These are phyloP conservation scores for Fusarium verticillioides DNA, from an alignment of 2,329 filamentous ascomycete genomes.

Conservation along the genomic window DNA sequence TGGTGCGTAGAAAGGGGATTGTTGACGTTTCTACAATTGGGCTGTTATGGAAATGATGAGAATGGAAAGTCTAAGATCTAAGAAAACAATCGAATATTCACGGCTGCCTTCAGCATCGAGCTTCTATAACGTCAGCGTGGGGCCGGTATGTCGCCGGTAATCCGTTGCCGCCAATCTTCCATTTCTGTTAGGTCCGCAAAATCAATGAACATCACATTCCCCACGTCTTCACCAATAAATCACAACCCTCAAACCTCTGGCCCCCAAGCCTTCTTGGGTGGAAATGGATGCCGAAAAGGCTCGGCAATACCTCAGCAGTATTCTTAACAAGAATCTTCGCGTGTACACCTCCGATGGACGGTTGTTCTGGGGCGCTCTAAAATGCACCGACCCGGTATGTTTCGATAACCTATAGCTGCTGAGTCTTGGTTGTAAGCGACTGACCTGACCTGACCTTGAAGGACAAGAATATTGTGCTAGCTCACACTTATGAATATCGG, in stretches of 20 bases:
- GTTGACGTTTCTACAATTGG: not conserved
- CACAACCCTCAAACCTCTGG: not conserved
- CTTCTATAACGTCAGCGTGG: slow-evolving; percentile 43
- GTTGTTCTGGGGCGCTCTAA: slow-evolving; percentile 90
- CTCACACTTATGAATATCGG: slow-evolving; percentile 89
- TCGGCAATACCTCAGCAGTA: slow-evolving; percentile 67
- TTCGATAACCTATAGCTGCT: slow-evolving; percentile 12
- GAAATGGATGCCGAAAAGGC: slow-evolving; percentile 64
- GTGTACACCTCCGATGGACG: slow-evolving; percentile 84
- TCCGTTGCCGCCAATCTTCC: slow-evolving; percentile 23
- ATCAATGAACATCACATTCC: slow-evolving; percentile 17
- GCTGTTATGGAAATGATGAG: not conserved
- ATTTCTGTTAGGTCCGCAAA: slow-evolving; percentile 3
- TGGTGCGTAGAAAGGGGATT: not conserved
- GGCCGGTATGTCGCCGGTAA: slow-evolving; percentile 17
- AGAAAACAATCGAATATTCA: slow-evolving; percentile 2
- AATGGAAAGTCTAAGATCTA: not conserved
- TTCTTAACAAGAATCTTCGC: slow-evolving; percentile 82
- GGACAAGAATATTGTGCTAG: slow-evolving; percentile 90
- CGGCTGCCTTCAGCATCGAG: slow-evolving; percentile 1
- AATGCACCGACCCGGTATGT: slow-evolving; percentile 90
- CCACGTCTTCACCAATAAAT: slow-evolving; percentile 2
- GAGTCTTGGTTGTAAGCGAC: not conserved
- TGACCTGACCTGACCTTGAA: slow-evolving; percentile 50
- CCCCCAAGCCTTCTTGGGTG: not conserved